phyloP scores from a whole-genome alignment of 805 yeast genomes.

The Candida anglica region DNA sequence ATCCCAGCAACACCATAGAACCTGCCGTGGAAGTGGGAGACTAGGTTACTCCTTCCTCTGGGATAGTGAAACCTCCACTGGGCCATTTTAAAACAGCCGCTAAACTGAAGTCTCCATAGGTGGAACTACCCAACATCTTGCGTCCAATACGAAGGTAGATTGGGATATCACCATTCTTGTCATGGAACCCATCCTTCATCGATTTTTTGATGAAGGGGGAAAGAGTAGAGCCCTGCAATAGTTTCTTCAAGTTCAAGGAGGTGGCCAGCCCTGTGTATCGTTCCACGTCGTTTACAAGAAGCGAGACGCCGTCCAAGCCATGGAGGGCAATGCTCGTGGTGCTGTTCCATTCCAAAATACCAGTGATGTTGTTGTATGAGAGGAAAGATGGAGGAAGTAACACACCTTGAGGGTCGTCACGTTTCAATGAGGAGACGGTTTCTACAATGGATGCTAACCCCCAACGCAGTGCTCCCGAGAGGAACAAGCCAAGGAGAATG shows the following conservation, averaged over 20 bases:
- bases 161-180: constrained; percentile 25
- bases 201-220: constrained; percentile 28
- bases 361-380: constrained; percentile 25
- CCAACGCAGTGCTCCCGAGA: constrained; percentile 90
- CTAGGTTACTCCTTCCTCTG: constrained; percentile 56
- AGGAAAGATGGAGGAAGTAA: constrained; percentile 48
- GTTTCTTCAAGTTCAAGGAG: constrained; percentile 32
- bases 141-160: constrained; percentile 58
- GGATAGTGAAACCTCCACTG: constrained; percentile 47
- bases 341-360: constrained; percentile 35
- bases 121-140: constrained; percentile 34
- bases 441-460: constrained; percentile 88
- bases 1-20: too few species aligned
- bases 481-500: constrained; percentile 69
- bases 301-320: constrained; percentile 46
- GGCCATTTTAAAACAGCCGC: constrained; percentile 64
- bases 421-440: constrained; percentile 57
- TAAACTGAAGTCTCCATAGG: constrained; percentile 58
- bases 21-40: too few species aligned
- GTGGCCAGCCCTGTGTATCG: constrained; percentile 55
- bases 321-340: constrained; percentile 2
- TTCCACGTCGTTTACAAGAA: constrained; percentile 78
- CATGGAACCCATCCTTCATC: constrained; percentile 17
- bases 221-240: constrained; percentile 22
- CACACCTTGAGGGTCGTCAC: constrained; percentile 69